These are phyloP conservation scores for Marasmius sp. DNA, from an alignment of 1,284 basidiomycete genomes.

Conservation along the genomic window DNA sequence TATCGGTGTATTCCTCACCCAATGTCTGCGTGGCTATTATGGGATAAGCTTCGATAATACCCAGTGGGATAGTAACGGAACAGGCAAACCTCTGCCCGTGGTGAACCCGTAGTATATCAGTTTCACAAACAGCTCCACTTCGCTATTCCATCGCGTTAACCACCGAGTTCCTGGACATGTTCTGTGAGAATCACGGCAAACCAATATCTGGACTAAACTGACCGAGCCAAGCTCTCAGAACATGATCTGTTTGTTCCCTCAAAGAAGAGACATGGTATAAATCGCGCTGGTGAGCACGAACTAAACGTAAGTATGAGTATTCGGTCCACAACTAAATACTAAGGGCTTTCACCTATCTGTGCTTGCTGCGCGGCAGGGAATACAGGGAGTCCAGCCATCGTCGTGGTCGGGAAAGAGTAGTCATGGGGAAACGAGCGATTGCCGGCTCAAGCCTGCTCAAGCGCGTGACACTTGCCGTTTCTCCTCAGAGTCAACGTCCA, in stretches of 20 bases:
- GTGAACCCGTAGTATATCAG: conserved; percentile 77
- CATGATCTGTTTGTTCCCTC: conserved; percentile 74
- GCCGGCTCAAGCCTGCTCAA: neutral
- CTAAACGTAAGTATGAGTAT: conserved; percentile 36
- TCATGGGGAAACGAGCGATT: neutral
- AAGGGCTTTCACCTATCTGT: conserved; percentile 70
- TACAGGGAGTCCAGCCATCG: conserved; percentile 29
- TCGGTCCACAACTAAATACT: neutral
- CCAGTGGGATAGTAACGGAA: neutral
- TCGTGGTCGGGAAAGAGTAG: neutral
- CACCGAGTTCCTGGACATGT: conserved; percentile 72
- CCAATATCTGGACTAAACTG: conserved; percentile 20
- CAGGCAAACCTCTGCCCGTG: conserved; percentile 64
- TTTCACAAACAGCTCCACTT: conserved; percentile 73
- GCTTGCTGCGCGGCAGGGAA: conserved; percentile 80
- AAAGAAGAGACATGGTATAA: conserved; percentile 74
- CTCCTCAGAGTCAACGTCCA: conserved; percentile 1
- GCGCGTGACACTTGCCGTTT: neutral
- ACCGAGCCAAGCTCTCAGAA: conserved; percentile 81
- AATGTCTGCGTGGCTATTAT: conserved; percentile 73
- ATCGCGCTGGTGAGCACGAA: conserved; percentile 86
- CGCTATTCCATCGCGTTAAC: conserved; percentile 80
- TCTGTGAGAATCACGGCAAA: neutral
- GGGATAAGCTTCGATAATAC: neutral
- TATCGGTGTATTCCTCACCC: conserved; percentile 90